A percentile compares a stretch with the other conserved stretches of the same genome.
Conservation (phyloP, 2,329 filamentous ascomycete species). For the Boeremia lycopersici region DNA sequence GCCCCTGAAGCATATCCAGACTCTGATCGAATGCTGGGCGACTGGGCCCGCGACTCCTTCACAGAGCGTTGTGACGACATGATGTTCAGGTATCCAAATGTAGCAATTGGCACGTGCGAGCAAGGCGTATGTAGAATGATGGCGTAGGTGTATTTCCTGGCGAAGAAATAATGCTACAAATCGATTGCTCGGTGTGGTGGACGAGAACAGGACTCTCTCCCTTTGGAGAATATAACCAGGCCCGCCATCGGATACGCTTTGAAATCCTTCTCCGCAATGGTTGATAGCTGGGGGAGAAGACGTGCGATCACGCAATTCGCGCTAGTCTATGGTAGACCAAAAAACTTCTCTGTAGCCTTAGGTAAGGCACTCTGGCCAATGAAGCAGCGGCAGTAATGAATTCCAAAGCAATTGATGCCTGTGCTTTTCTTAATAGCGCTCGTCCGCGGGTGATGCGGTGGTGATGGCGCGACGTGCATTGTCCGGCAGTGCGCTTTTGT, state of each 20-base stretch:
- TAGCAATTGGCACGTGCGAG: conserved; percentile 30
- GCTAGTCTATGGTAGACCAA: conserved; percentile 34
- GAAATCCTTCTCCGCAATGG: conserved; percentile 38
- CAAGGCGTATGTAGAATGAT: conserved; percentile 14
- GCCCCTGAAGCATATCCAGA: conserved; percentile 83
- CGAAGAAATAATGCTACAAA: conserved; percentile 31
- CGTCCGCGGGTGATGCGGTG: conserved; percentile 13
- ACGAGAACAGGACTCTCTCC: conserved; percentile 20
- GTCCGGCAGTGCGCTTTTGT: conserved; percentile 14
- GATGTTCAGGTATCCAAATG: conserved; percentile 7
- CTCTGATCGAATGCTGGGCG: conserved; percentile 58
- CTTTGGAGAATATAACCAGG: conserved; percentile 37
- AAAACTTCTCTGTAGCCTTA: conserved; percentile 27
- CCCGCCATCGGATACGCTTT: conserved; percentile 38
- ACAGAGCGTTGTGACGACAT: conserved; percentile 41
- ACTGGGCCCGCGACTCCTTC: conserved; percentile 33
- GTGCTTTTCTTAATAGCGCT: conserved; percentile 14
- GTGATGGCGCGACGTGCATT: conserved; percentile 15
- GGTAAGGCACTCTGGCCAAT: conserved; percentile 32
- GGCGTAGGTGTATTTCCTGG: conserved; percentile 16
- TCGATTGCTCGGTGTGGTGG: conserved; percentile 27
- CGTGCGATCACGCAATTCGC: conserved; percentile 45
- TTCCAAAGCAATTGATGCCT: conserved; percentile 3
- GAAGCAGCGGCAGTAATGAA: conserved; percentile 17
- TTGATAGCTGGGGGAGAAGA: conserved; percentile 36